These are phyloP conservation scores for Pterocarpus santalinus DNA, from an alignment of 306 rosid genomes.

Conservation along the genomic window DNA sequence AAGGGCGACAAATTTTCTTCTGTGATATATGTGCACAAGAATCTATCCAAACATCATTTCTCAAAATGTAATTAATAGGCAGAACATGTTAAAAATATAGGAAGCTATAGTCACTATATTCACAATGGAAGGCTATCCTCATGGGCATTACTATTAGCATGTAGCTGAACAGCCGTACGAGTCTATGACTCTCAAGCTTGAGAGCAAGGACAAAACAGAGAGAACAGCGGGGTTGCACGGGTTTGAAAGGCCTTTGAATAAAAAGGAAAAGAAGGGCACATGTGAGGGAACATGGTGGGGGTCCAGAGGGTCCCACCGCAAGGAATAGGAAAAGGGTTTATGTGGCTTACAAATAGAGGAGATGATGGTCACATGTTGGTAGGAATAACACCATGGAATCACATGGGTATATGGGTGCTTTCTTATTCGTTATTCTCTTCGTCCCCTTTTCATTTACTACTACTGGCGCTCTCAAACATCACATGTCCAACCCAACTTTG, in stretches of 20 bases:
- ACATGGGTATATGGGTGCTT: constrained; percentile 59
- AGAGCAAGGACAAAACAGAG: constrained; percentile 45
- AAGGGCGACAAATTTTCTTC: too few relatives aligned
- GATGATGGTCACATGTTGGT: constrained; percentile 66
- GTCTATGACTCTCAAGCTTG: constrained; percentile 29
- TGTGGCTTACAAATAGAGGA: constrained; percentile 51
- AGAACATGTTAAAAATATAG: background rate
- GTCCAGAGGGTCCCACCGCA: constrained; percentile 40
- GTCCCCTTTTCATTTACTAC: constrained; percentile 40
- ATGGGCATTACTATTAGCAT: constrained; percentile 40
- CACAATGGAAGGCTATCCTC: constrained; percentile 14
- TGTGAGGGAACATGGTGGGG: constrained; percentile 58
- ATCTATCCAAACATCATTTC: background rate
- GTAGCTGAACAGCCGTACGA: constrained; percentile 35
- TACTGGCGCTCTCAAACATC: constrained; percentile 50
- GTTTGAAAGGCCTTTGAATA: constrained; percentile 49
- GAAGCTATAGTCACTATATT: constrained; percentile 10
- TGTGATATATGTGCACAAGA: background rate
- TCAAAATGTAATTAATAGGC: background rate
- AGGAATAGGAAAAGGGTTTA: constrained; percentile 45
- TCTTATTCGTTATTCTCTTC: constrained; percentile 42
- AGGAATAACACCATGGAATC: constrained; percentile 69
- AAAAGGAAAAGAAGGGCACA: constrained; percentile 47
- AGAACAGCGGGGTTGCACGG: constrained; percentile 46
- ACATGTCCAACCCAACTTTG: constrained; percentile 65